A percentile compares a stretch with the other conserved stretches of the same genome.
These are phyloP conservation scores for Calophaca sinica DNA, from an alignment of 306 rosid genomes.

Conservation along the genomic window DNA sequence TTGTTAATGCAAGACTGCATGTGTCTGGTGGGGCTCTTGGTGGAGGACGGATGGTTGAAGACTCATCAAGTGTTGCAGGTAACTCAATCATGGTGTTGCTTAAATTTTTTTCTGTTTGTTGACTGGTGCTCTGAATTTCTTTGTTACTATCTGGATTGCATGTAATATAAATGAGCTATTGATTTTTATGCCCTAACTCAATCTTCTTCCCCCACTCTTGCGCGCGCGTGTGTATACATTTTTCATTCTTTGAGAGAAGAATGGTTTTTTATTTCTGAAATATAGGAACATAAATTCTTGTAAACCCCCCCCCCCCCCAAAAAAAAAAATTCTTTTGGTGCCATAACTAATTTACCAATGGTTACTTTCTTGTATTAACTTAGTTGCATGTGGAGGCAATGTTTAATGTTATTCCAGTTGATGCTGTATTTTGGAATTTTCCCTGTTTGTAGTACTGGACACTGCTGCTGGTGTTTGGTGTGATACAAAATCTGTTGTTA, in stretches of 20 bases:
- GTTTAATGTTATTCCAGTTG: conserved; percentile 2
- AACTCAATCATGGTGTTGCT: conserved; percentile 49
- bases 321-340: conserved; percentile 30
- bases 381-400: conserved; percentile 29
- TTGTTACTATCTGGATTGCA: conserved; percentile 10
- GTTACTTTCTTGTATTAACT: conserved; percentile 7
- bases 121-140: neutral
- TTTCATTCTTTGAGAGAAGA: conserved; percentile 2
- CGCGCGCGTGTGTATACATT: neutral
- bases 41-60: conserved; percentile 99
- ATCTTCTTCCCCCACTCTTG: neutral
- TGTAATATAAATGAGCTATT: conserved; percentile 26
- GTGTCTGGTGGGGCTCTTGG: conserved; percentile 99
- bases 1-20: conserved; percentile 98
- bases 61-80: conserved; percentile 99
- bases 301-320: neutral
- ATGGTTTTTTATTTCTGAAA: neutral
- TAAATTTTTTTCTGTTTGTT: conserved; percentile 32
- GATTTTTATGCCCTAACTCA: conserved; percentile 23
- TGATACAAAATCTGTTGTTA: conserved; percentile 95
- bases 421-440: conserved; percentile 40
- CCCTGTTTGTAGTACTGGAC: conserved; percentile 77
- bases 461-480: conserved; percentile 99
- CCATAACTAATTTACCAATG: neutral
- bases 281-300: conserved; percentile 1